Base-by-base conservation (phyloP, 1,284 basidiomycete genomes). In the Rhodotorula glutinis region DNA sequence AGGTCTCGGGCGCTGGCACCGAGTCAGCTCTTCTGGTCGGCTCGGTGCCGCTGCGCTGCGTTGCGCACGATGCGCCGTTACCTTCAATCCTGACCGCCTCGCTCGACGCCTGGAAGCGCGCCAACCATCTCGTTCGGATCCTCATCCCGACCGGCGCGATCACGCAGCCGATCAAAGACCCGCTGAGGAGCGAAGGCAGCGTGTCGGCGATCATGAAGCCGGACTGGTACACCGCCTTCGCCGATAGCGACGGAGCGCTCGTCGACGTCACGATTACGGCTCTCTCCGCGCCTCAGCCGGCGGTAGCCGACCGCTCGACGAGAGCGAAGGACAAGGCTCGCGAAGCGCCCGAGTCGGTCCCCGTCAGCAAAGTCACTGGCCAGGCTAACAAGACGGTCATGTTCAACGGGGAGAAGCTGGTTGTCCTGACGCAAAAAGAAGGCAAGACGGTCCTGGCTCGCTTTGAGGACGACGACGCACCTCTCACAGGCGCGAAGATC, bases 381-480 rank as follows among this genome's bases (percentile, higher is more conserved):
- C 69, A 66, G 29, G 66, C 66, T 5, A 60, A 60, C 14, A 49
- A 49, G 33, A 64, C 46, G 4, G 72, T 69, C 44, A 54, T 68
- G 21, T 71, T 73, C 55, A 73, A 73, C n/a, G 69, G 83, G 65
- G 91, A 93, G 81, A 90, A 88, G 80, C 87, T 88, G 76, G 84
- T 83, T 27, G 78, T 89, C 75, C 86, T 84, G 65, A 83, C 80
- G 61, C 79, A 69, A 58, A 73, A 73, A 56, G 72, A 73, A 30
- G 71, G 72, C 57, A 55, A 56, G 29, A 67, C 53, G 14, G 73
- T 70, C 11, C 57, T 89, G 57, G 88, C 87, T 38, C 81, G 87
- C 63, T 87, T 89, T 65, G 88, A 88, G 76, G 78, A 90, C 73
- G 82, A 88, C 75, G 87, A 89, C 75, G 85, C 86, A 33, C 60